These are phyloP conservation scores for Rhizophagus sp. DNA, from an alignment of 192 early-diverging fungal genomes.

Conservation along the genomic window DNA sequence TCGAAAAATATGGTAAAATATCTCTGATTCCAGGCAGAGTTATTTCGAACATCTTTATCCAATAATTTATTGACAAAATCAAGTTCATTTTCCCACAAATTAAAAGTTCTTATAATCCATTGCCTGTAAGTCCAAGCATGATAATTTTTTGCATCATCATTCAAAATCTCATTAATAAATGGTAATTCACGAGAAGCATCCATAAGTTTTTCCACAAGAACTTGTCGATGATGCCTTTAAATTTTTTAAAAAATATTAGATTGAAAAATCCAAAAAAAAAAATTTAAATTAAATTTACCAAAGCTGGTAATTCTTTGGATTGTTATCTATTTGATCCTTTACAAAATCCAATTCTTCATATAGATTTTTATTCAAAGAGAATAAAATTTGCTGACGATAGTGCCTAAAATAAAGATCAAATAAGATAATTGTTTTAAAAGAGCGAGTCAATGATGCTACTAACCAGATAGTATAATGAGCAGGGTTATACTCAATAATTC, in stretches of 20 bases:
- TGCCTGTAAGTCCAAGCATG: slow-evolving; percentile 98
- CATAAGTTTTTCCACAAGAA: slow-evolving; percentile 60
- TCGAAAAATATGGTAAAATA: slow-evolving; percentile 69
- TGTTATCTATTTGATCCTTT: slow-evolving; percentile 62
- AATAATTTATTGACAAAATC: slow-evolving; percentile 72
- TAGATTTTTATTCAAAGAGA: slow-evolving; percentile 67
- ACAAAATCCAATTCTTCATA: slow-evolving; percentile 78
- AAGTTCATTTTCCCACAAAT: slow-evolving; percentile 80
- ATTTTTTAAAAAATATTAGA: not conserved
- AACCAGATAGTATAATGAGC: slow-evolving; percentile 97
- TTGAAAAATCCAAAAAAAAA: not conserved
- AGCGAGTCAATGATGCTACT: not conserved
- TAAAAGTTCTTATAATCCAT: slow-evolving; percentile 81
- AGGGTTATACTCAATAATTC: slow-evolving; percentile 83
- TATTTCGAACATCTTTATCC: slow-evolving; percentile 87
- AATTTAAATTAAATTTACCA: slow-evolving; percentile 60
- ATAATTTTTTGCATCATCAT: slow-evolving; percentile 94
- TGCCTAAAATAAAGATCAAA: slow-evolving; percentile 49
- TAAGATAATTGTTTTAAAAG: not conserved
- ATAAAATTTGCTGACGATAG: slow-evolving; percentile 81
- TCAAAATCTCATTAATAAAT: slow-evolving; percentile 71
- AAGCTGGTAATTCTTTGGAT: slow-evolving; percentile 95
- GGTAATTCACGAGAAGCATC: slow-evolving; percentile 64
- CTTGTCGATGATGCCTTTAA: slow-evolving; percentile 79
- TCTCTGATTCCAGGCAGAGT: slow-evolving; percentile 99